Conservation (phyloP, 2,329 filamentous ascomycete genomes). For the Biscogniauxia sp. region DNA sequence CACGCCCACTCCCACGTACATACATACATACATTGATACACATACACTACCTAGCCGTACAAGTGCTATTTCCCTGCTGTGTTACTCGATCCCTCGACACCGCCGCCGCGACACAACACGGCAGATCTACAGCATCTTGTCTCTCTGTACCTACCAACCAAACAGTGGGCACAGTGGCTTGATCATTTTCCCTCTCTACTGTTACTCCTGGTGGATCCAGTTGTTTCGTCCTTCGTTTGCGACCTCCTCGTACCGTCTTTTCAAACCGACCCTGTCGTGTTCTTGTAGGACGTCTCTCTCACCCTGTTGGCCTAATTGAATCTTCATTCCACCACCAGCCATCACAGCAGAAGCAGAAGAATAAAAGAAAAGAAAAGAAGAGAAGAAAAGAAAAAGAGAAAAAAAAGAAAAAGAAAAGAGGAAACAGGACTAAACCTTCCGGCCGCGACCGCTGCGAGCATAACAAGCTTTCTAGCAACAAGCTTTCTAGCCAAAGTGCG, state of each 20-base stretch:
- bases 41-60: neutral
- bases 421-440: slow-evolving; percentile 4
- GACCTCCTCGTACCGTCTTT: slow-evolving; percentile 13
- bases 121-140: neutral
- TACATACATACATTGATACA: neutral
- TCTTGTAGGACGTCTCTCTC: neutral
- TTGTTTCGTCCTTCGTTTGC: slow-evolving; percentile 17
- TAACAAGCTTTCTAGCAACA: slow-evolving; percentile 9
- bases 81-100: slow-evolving; percentile 6
- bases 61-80: slow-evolving; percentile 3
- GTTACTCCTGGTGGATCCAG: slow-evolving; percentile 17
- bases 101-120: neutral
- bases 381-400: no score
- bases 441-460: slow-evolving; percentile 3
- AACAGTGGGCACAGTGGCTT: neutral
- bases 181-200: slow-evolving; percentile 5
- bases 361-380: no score
- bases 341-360: no score
- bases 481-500: no score
- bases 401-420: neutral
- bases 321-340: slow-evolving; percentile 1
- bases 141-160: slow-evolving; percentile 1
- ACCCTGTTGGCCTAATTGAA: slow-evolving; percentile 16
- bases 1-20: no score
- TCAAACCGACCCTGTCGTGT: slow-evolving; percentile 10